Conservation (phyloP, 2,329 filamentous ascomycete genomes). For the Penicillium thymicola region DNA sequence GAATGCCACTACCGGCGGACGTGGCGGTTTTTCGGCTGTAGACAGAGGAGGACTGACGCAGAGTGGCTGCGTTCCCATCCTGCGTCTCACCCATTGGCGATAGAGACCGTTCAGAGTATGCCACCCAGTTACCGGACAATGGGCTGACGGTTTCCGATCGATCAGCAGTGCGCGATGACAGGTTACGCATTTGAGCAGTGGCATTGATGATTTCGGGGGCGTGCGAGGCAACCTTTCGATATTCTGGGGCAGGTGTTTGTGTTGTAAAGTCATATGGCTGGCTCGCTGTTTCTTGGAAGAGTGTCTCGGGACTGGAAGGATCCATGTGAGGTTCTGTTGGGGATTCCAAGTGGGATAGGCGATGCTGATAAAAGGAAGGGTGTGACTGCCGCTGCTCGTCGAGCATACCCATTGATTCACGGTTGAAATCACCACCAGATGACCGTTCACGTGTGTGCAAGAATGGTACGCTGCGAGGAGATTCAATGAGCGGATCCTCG, state of each 20-base stretch:
- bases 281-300: constrained; percentile 28
- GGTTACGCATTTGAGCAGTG: constrained; percentile 28
- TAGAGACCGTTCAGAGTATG: constrained; percentile 34
- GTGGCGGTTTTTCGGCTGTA: constrained; percentile 28
- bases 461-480: constrained; percentile 64
- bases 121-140: constrained; percentile 43
- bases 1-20: constrained; percentile 27
- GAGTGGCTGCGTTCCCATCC: constrained; percentile 20
- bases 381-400: constrained; percentile 48
- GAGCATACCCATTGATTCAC: constrained; percentile 49
- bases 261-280: constrained; percentile 30
- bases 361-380: constrained; percentile 45
- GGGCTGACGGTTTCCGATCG: constrained; percentile 36
- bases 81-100: constrained; percentile 27
- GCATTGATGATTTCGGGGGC: constrained; percentile 33
- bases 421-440: constrained; percentile 54
- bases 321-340: constrained; percentile 21
- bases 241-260: constrained; percentile 27
- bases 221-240: constrained; percentile 27
- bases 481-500: constrained; percentile 44
- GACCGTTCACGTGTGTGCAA: constrained; percentile 70
- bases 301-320: constrained; percentile 30
- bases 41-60: constrained; percentile 35
- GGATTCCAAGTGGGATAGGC: constrained; percentile 30
- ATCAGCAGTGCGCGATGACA: constrained; percentile 28